Percentiles rank a stretch among this genome's conserved stretches.
Evolutionary conservation across 805 yeast genomes (phyloP).

Genomic region (Metschnikowia kunwiensis): DNA sequence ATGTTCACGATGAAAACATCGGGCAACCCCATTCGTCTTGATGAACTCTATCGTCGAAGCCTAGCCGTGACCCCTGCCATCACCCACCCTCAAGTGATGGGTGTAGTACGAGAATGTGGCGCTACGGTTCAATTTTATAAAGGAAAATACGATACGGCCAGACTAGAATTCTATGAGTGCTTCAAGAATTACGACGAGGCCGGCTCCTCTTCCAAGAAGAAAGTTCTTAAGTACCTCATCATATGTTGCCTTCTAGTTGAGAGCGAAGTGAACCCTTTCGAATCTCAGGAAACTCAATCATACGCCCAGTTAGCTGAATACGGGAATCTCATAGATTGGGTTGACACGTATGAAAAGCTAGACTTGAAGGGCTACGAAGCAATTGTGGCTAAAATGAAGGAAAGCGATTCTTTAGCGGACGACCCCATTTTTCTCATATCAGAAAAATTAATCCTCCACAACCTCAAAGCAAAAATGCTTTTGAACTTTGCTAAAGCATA

Average conservation of each 20-base stretch:
- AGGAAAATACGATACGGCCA: slow-evolving; percentile 56
- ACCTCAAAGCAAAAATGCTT: slow-evolving; percentile 32
- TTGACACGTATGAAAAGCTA: slow-evolving; percentile 30
- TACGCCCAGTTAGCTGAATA: slow-evolving; percentile 32
- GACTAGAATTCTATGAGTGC: slow-evolving; percentile 57
- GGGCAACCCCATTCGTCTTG: slow-evolving; percentile 35
- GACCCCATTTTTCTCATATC: slow-evolving; percentile 34
- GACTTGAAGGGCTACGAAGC: slow-evolving; percentile 23
- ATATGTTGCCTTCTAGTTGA: slow-evolving; percentile 61
- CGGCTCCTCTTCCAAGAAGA: slow-evolving; percentile 46
- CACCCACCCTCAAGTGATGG: slow-evolving; percentile 73
- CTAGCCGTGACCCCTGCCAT: slow-evolving; percentile 52
- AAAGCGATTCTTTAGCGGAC: slow-evolving; percentile 24
- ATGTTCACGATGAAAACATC: slow-evolving; percentile 42
- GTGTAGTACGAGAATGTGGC: slow-evolving; percentile 73
- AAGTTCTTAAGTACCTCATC: slow-evolving; percentile 58
- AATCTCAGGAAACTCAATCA: slow-evolving; percentile 66
- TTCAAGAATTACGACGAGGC: slow-evolving; percentile 45
- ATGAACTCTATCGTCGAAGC: slow-evolving; percentile 46
- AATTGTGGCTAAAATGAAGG: slow-evolving; percentile 18
- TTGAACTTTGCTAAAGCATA: slow-evolving; percentile 31
- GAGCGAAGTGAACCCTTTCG: slow-evolving; percentile 66
- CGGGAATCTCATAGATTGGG: slow-evolving; percentile 24
- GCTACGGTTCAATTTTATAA: slow-evolving; percentile 64
- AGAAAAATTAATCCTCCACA: slow-evolving; percentile 23